Conservation (phyloP, 305 asterid genomes). For the Andrographis paniculata region DNA sequence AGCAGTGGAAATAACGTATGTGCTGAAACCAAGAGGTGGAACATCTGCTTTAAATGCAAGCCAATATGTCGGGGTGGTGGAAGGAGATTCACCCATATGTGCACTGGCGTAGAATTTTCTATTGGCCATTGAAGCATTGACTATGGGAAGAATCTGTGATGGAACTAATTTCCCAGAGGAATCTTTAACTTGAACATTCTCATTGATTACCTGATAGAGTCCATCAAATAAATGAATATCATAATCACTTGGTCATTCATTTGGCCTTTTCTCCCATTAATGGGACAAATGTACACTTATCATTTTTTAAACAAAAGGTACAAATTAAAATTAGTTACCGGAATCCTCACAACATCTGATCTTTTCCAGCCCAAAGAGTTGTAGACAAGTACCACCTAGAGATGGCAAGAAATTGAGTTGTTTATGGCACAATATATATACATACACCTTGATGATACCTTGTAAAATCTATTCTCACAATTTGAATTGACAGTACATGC, state of each 20-base stretch:
- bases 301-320: slow-evolving; percentile 6
- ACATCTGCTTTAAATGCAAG: slow-evolving; percentile 75
- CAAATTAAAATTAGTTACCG: slow-evolving; percentile 46
- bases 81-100: slow-evolving; percentile 51
- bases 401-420: slow-evolving; percentile 11
- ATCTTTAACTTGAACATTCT: slow-evolving; percentile 55
- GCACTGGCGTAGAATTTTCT: slow-evolving; percentile 54
- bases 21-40: slow-evolving; percentile 87
- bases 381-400: slow-evolving; percentile 70
- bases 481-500: slow-evolving; percentile 2
- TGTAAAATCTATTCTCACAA: slow-evolving; percentile 12
- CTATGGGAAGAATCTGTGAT: slow-evolving; percentile 73
- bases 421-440: slow-evolving; percentile 3
- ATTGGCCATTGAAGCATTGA: slow-evolving; percentile 43
- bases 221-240: not conserved
- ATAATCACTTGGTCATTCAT: not conserved
- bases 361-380: slow-evolving; percentile 91
- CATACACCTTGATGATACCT: not conserved
- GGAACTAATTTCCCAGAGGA: slow-evolving; percentile 57
- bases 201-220: slow-evolving; percentile 49
- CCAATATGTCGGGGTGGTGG: slow-evolving; percentile 48
- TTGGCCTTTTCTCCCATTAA: too few relatives aligned
- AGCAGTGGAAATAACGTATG: slow-evolving; percentile 50
- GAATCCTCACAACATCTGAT: slow-evolving; percentile 71
- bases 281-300: too few relatives aligned